Evolutionary conservation across 345 rosid species (phyloP), one percentile per base, ranked within the genome.

Genomic region (Aquilaria malaccensis): DNA sequence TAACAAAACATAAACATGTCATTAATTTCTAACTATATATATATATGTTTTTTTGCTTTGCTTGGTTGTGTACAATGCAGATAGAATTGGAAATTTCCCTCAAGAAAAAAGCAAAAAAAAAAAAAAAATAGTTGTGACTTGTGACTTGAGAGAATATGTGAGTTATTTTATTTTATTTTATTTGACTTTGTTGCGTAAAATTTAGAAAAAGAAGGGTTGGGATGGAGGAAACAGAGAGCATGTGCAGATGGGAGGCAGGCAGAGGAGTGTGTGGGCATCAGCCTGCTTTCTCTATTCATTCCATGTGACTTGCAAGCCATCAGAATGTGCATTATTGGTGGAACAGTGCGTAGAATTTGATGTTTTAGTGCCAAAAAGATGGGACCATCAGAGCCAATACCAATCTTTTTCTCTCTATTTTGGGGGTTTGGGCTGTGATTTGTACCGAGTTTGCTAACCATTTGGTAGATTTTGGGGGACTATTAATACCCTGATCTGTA

Each of bases 201-300:
- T 63, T 29, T 50, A 33, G 45, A 43, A 50, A 62, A 10, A 13
- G 48, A 37, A 37, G 12, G 11, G 2, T 45, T 50, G 37, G 47
- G 60, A 64, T 59, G 81, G 61, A 29, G 68, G 70, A 65, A 70
- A 68, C 76, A 70, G 66, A 67, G 12, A 59, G 80, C 81, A 77
- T 72, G 84, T 72, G 81, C 79, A 50, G 50, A 57, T 56, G 55
- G 66, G 79, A 59, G 71, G 78, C 78, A 71, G 45, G 76, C 76
- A 68, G 45, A 32, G 58, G 65, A 81, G 56, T 67, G 71, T 71
- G 81, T 69, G 51, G 68, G 55, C 12, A 80, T 70, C 77, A 75
- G 80, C 22, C 47, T 50, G 22, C 73, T 64, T 72, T 69, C 22
- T 22, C 22, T 22, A 22, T 66, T 67, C 30, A 56, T 58, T 74